Percentiles rank a stretch among this genome's conserved stretches.
Evolutionary conservation across 2,329 filamentous ascomycete genomes (phyloP).

Genomic region (Penicillium sp.): DNA sequence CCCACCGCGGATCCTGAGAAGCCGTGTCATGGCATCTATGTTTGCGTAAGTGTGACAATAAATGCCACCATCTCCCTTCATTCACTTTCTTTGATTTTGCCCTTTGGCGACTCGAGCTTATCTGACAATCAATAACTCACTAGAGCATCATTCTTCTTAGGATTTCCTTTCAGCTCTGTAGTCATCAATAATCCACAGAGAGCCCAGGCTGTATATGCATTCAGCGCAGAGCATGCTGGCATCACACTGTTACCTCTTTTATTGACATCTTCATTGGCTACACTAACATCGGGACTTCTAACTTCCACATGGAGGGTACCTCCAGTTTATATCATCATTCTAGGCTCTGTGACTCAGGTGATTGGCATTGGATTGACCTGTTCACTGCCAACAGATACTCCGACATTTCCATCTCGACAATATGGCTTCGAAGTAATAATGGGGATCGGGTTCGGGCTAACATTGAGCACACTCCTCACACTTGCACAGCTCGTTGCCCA

Average conservation of each 20-base stretch:
- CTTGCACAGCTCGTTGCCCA: slow-evolving; percentile 29
- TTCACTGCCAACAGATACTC: slow-evolving; percentile 19
- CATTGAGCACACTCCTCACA: slow-evolving; percentile 28
- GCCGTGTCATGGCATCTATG: slow-evolving; percentile 28
- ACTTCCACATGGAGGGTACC: slow-evolving; percentile 26
- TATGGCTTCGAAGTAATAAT: slow-evolving; percentile 36
- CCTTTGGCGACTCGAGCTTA: not conserved
- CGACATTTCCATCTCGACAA: slow-evolving; percentile 18
- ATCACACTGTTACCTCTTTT: slow-evolving; percentile 33
- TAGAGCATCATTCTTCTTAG: slow-evolving; percentile 24
- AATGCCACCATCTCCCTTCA: not conserved
- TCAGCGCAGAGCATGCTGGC: slow-evolving; percentile 28
- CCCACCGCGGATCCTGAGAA: slow-evolving; percentile 29
- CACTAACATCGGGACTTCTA: slow-evolving; percentile 26
- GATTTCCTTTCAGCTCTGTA: slow-evolving; percentile 8
- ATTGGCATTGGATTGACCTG: slow-evolving; percentile 31
- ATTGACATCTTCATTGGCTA: slow-evolving; percentile 24
- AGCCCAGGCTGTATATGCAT: slow-evolving; percentile 32
- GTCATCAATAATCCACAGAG: slow-evolving; percentile 35
- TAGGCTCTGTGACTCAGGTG: slow-evolving; percentile 26
- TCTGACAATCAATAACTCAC: not conserved
- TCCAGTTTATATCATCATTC: slow-evolving; percentile 26
- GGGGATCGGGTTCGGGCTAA: slow-evolving; percentile 36
- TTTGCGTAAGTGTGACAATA: slow-evolving; percentile 26
- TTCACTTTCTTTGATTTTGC: not conserved